These are phyloP conservation scores for Camellia granthamiana DNA, from an alignment of 148 eudicot species.

Conservation along the genomic window DNA sequence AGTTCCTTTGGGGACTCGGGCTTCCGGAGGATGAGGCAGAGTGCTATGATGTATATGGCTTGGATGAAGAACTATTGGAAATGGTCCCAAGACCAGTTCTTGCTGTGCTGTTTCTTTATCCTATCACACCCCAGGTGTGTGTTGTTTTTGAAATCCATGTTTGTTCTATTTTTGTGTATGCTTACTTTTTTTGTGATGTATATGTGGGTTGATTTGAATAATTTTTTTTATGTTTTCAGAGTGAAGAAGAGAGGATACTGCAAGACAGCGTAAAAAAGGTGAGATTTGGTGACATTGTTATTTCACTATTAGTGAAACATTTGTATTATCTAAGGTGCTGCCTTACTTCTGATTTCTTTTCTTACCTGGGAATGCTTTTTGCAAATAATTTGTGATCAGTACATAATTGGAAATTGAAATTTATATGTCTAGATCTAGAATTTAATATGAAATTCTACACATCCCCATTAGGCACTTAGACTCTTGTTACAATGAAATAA, in stretches of 20 bases:
- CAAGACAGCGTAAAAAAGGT: constrained; percentile 65
- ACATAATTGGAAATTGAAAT: neutral
- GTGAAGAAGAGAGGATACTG: constrained; percentile 76
- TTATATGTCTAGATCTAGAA: neutral
- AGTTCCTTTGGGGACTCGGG: constrained; percentile 96
- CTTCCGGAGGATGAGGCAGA: constrained; percentile 69
- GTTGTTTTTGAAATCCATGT: constrained; percentile 2
- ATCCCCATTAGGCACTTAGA: neutral
- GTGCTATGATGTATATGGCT: constrained; percentile 91
- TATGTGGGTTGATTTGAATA: neutral
- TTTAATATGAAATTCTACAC: neutral
- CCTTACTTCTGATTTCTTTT: neutral
- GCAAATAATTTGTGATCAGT: neutral
- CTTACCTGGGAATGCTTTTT: neutral
- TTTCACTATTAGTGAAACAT: neutral
- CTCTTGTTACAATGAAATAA: neutral
- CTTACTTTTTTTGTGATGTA: neutral
- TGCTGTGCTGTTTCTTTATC: constrained; percentile 82
- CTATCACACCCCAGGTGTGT: constrained; percentile 62
- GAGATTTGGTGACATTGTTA: constrained; percentile 13
- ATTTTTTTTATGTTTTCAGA: constrained; percentile 39
- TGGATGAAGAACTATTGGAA: constrained; percentile 78
- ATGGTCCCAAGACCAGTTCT: constrained; percentile 95
- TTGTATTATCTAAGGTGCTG: neutral
- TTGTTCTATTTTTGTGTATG: neutral